These are phyloP conservation scores for Luffa acutangula DNA, from an alignment of 306 rosid genomes.

Conservation along the genomic window DNA sequence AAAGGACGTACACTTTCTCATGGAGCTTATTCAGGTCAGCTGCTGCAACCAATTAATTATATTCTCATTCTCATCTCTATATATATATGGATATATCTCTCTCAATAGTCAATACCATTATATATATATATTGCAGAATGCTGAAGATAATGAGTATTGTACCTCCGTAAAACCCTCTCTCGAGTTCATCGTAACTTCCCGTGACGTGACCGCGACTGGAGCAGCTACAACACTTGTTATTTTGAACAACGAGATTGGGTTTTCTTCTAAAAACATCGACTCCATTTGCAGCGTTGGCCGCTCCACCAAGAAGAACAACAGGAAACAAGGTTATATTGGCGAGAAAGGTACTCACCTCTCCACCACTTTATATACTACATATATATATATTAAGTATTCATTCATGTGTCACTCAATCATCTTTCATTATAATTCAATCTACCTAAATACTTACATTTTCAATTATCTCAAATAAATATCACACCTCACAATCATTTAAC, in stretches of 20 bases:
- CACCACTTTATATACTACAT: too few relatives aligned
- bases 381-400: too few relatives aligned
- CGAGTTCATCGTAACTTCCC: slow-evolving; percentile 48
- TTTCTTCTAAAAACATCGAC: slow-evolving; percentile 41
- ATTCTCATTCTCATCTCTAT: too few relatives aligned
- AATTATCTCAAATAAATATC: too few relatives aligned
- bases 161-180: slow-evolving; percentile 39
- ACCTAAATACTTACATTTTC: too few relatives aligned
- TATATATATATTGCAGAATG: slow-evolving; percentile 27
- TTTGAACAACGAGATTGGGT: slow-evolving; percentile 70
- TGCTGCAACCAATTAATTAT: too few relatives aligned
- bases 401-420: too few relatives aligned
- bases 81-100: too few relatives aligned
- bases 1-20: slow-evolving; percentile 60
- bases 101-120: too few relatives aligned
- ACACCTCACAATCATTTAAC: too few relatives aligned
- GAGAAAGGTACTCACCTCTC: slow-evolving; percentile 46
- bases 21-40: slow-evolving; percentile 50
- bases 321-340: slow-evolving; percentile 65
- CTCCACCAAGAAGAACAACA: slow-evolving; percentile 63
- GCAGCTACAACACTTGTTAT: slow-evolving; percentile 54
- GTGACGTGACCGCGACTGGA: slow-evolving; percentile 56
- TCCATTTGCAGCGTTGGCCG: slow-evolving; percentile 76
- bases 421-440: too few relatives aligned
- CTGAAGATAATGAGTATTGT: slow-evolving; percentile 64